phyloP scores from a whole-genome alignment of 306 rosid species.

The Hippophae tibetana region DNA sequence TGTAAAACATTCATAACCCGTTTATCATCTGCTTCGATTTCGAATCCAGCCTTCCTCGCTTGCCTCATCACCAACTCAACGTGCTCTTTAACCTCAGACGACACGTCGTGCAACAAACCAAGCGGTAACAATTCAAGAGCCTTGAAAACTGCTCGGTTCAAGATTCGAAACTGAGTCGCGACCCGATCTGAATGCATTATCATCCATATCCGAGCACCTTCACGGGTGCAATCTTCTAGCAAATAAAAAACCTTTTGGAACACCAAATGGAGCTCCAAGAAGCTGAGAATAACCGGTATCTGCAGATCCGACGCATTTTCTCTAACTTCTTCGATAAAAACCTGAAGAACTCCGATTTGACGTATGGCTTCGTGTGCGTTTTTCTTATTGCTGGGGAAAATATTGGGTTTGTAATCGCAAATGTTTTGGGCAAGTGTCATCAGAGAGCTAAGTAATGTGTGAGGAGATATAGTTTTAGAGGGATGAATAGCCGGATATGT shows the following conservation, averaged over 20 bases:
- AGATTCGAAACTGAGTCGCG: conserved; percentile 36
- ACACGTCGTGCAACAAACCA: conserved; percentile 10
- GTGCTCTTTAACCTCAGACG: conserved; percentile 40
- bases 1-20: conserved; percentile 23
- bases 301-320: conserved; percentile 18
- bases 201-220: conserved; percentile 48
- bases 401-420: conserved; percentile 22
- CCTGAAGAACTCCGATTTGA: conserved; percentile 35
- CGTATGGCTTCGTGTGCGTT: conserved; percentile 41
- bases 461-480: conserved; percentile 23
- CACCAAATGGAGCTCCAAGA: conserved; percentile 60
- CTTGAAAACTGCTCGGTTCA: conserved; percentile 42
- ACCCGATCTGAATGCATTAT: conserved; percentile 50
- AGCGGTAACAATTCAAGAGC: conserved; percentile 57
- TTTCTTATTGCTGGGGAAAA: conserved; percentile 37
- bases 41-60: conserved; percentile 35
- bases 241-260: conserved; percentile 56
- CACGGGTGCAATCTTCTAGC: conserved; percentile 45
- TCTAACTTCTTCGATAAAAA: conserved; percentile 46
- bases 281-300: conserved; percentile 21
- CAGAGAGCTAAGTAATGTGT: conserved; percentile 44
- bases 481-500: conserved; percentile 72
- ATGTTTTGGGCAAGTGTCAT: conserved; percentile 30
- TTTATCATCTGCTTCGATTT: conserved; percentile 39
- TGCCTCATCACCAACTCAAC: conserved; percentile 44